phyloP scores from a whole-genome alignment of 768 basidiomycete genomes.

The Kondoa subrosea region DNA sequence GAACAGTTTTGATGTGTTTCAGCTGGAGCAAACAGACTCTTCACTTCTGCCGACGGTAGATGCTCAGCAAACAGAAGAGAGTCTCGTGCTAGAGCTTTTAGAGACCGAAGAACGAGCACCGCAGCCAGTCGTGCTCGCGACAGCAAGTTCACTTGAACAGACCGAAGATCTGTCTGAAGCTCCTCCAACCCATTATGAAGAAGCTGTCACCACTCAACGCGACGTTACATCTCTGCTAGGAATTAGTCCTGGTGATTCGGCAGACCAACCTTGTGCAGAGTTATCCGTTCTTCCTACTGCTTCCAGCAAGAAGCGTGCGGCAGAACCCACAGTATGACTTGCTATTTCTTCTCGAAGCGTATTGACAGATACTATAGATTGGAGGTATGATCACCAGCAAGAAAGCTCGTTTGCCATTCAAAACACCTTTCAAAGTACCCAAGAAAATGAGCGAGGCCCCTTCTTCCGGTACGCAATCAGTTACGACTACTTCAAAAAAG shows the following conservation, averaged over 20 bases:
- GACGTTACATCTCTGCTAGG: too few species aligned
- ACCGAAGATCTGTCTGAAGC: too few species aligned
- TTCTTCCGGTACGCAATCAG: neutral
- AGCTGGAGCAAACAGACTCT: too few species aligned
- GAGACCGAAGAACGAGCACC: slow-evolving; percentile 1
- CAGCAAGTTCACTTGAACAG: too few species aligned
- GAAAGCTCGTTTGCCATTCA: slow-evolving; percentile 8
- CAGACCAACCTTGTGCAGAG: neutral
- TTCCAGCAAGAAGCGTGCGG: neutral
- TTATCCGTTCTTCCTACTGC: neutral
- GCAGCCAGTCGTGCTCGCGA: neutral
- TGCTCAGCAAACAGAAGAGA: too few species aligned
- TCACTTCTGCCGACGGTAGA: too few species aligned
- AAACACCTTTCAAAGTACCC: neutral
- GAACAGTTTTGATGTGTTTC: too few species aligned
- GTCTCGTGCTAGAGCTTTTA: too few species aligned
- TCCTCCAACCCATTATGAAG: too few species aligned
- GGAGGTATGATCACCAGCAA: slow-evolving; percentile 4
- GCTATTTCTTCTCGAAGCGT: neutral
- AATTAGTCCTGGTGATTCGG: neutral
- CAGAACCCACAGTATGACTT: neutral
- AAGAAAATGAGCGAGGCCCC: neutral
- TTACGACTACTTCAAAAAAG: neutral
- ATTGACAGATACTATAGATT: neutral
- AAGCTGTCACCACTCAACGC: too few species aligned